These are phyloP conservation scores for Tuber borchii DNA, from an alignment of 495 filamentous ascomycete species.

Conservation along the genomic window DNA sequence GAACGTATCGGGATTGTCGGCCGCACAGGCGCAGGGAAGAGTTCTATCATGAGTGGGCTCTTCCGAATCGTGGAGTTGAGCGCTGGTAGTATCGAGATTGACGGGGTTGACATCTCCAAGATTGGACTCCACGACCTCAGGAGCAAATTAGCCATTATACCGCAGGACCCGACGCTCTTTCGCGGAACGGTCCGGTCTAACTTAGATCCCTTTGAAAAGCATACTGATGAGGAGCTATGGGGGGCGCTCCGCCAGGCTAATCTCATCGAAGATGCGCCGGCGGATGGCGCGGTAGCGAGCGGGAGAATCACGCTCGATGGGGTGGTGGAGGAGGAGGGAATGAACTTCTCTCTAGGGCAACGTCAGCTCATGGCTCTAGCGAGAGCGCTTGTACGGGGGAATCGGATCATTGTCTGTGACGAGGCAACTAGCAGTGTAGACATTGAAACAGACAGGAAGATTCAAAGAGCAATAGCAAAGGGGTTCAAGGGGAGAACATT, in stretches of 20 bases:
- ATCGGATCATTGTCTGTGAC: conserved; percentile 91
- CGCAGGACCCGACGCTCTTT: conserved; percentile 94
- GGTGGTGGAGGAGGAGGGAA: conserved; percentile 82
- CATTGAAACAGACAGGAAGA: conserved; percentile 93
- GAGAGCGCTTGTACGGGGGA: conserved; percentile 75
- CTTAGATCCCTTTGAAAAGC: conserved; percentile 84
- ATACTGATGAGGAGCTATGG: conserved; percentile 83
- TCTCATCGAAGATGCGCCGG: conserved; percentile 54
- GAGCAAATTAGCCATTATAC: conserved; percentile 86
- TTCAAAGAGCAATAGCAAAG: conserved; percentile 79
- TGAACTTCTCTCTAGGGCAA: conserved; percentile 95
- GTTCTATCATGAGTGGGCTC: conserved; percentile 84
- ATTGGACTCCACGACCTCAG: conserved; percentile 82
- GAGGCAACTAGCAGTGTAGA: conserved; percentile 90
- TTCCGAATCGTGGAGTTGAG: conserved; percentile 86
- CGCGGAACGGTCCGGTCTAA: conserved; percentile 83
- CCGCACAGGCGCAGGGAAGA: conserved; percentile 90
- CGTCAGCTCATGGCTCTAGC: conserved; percentile 93
- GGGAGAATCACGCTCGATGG: conserved; percentile 71
- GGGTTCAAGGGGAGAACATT: conserved; percentile 86
- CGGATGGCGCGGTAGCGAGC: conserved; percentile 43
- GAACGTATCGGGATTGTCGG: conserved; percentile 92
- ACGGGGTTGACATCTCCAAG: conserved; percentile 79
- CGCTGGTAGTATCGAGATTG: conserved; percentile 77
- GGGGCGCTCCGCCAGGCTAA: conserved; percentile 74